Percentiles rank a stretch among this genome's conserved stretches.
These are phyloP conservation scores for Ophiocordyceps unilateralis DNA, from an alignment of 2,329 filamentous ascomycete genomes.

Conservation along the genomic window DNA sequence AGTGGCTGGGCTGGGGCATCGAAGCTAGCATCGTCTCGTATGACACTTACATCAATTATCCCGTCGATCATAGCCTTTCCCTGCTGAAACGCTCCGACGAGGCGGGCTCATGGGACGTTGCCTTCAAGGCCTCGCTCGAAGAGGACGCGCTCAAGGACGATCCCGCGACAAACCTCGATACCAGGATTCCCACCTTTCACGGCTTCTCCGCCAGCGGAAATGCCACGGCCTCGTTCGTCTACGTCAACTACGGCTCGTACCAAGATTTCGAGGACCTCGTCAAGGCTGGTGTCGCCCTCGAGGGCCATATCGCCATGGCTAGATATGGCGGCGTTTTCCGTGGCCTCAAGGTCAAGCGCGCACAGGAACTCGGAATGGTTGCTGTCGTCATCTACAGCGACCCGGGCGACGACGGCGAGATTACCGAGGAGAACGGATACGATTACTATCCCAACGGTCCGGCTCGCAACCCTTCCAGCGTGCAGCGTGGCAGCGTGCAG, in stretches of 20 bases:
- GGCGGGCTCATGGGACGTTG: conserved; percentile 34
- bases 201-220: conserved; percentile 89
- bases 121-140: conserved; percentile 64
- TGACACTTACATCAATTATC: conserved; percentile 65
- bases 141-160: conserved; percentile 80
- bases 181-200: conserved; percentile 79
- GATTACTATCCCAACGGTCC: conserved; percentile 70
- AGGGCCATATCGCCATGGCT: conserved; percentile 73
- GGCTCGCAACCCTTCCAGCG: conserved; percentile 71
- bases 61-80: conserved; percentile 50
- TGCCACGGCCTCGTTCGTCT: conserved; percentile 74
- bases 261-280: conserved; percentile 70
- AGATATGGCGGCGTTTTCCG: conserved; percentile 80
- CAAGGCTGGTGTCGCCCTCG: conserved; percentile 54
- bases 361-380: conserved; percentile 77
- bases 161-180: conserved; percentile 51
- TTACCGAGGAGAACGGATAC: conserved; percentile 68
- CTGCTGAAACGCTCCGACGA: conserved; percentile 32
- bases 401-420: conserved; percentile 71
- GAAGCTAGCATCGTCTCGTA: conserved; percentile 48
- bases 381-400: conserved; percentile 77
- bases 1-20: conserved; percentile 57
- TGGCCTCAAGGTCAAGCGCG: conserved; percentile 82
- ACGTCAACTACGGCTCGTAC: conserved; percentile 81
- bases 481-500: conserved; percentile 76